A percentile compares a stretch with the other conserved stretches of the same genome.
Evolutionary conservation across 371 early-diverging fungal species (phyloP).

Genomic region (Saksenaea vasiformis): DNA sequence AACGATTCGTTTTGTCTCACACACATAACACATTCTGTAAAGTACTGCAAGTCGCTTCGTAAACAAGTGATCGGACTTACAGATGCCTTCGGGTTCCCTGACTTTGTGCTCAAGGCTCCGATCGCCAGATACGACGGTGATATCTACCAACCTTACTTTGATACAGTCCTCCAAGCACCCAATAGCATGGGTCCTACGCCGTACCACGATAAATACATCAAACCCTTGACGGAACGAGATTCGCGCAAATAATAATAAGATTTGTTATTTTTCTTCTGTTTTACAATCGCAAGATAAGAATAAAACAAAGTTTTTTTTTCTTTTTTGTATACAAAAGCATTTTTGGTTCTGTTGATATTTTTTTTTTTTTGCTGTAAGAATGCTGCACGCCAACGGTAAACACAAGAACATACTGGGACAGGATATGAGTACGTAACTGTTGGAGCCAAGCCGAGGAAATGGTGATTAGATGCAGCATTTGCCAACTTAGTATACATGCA

Average conservation of each 20-base stretch:
- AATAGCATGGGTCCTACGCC: conserved; percentile 27
- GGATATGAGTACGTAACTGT: no score
- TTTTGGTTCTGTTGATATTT: neutral
- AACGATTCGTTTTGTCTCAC: neutral
- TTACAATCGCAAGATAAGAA: no score
- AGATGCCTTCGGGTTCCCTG: conserved; percentile 66
- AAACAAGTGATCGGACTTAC: conserved; percentile 62
- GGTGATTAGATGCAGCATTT: no score
- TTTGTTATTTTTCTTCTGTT: neutral
- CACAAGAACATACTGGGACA: no score
- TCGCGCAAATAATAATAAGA: conserved; percentile 3
- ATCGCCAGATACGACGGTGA: conserved; percentile 67
- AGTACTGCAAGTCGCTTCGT: conserved; percentile 55
- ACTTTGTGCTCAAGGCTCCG: conserved; percentile 68
- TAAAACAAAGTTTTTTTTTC: no score
- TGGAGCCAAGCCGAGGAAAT: no score
- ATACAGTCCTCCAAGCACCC: conserved; percentile 27
- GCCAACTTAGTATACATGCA: no score
- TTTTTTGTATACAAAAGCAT: neutral
- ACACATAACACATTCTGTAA: neutral
- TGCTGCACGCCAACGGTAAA: no score
- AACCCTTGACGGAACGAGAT: conserved; percentile 25
- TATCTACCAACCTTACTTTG: conserved; percentile 50
- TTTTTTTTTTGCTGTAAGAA: no score
- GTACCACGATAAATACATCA: conserved; percentile 28